These are phyloP conservation scores for Alternaria brassicae DNA, from an alignment of 2,329 filamentous ascomycete genomes.

Conservation along the genomic window DNA sequence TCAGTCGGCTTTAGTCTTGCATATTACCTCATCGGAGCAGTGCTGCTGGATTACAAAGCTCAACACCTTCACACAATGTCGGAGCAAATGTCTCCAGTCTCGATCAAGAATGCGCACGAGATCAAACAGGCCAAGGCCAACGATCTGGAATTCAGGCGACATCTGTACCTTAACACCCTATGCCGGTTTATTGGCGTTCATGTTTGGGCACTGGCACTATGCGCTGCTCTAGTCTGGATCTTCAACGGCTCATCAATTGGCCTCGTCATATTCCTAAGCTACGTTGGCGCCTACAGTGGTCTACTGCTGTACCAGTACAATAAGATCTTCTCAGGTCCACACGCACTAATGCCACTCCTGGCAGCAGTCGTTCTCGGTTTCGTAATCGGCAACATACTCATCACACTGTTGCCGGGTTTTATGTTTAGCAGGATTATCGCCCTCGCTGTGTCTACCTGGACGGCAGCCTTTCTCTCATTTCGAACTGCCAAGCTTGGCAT, in stretches of 20 bases:
- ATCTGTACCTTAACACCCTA: conserved; percentile 61
- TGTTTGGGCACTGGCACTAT: conserved; percentile 61
- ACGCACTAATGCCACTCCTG: conserved; percentile 58
- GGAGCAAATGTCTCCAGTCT: conserved; percentile 51
- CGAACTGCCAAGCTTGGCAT: conserved; percentile 58
- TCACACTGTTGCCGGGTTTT: conserved; percentile 50
- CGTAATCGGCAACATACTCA: conserved; percentile 56
- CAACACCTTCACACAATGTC: conserved; percentile 58
- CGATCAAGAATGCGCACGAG: conserved; percentile 52
- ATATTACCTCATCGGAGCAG: conserved; percentile 65
- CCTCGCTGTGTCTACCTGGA: conserved; percentile 60
- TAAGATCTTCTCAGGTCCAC: conserved; percentile 60
- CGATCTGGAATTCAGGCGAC: conserved; percentile 56
- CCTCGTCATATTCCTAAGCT: conserved; percentile 59
- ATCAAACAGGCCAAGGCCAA: conserved; percentile 56
- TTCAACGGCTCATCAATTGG: conserved; percentile 55
- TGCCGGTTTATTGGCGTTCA: conserved; percentile 60
- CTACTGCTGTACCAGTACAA: conserved; percentile 60
- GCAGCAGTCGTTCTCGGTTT: conserved; percentile 57
- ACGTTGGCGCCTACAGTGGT: conserved; percentile 60
- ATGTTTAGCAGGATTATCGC: conserved; percentile 58
- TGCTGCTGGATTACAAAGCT: conserved; percentile 63
- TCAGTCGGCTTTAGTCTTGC: conserved; percentile 63
- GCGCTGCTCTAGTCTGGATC: conserved; percentile 60
- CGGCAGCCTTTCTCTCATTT: conserved; percentile 58